Percentiles rank a stretch among this genome's conserved stretches.
phyloP scores from a whole-genome alignment of 176 grass and related monocot species.

The bread wheat (Triticum aestivum) region DNA sequence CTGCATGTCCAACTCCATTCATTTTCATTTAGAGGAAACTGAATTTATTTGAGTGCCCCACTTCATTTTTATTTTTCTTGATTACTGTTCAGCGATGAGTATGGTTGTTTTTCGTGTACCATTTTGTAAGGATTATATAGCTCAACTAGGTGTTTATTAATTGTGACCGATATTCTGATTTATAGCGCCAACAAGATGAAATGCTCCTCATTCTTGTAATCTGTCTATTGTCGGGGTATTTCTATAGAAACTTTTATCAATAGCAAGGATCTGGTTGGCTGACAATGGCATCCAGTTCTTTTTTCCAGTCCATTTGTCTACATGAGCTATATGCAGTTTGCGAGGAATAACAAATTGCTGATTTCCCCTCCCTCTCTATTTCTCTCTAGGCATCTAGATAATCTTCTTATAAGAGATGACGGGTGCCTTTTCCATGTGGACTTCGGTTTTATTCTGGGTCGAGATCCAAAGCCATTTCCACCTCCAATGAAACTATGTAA shows the following conservation, averaged over 20 bases:
- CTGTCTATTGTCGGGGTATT: slow-evolving; percentile 10
- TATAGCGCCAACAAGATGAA: background rate
- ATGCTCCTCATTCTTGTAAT: background rate
- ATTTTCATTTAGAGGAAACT: background rate
- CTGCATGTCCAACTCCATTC: background rate
- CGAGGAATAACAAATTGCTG: slow-evolving; percentile 31
- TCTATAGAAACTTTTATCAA: background rate
- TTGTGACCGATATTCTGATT: background rate
- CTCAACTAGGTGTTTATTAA: background rate
- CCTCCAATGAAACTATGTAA: slow-evolving; percentile 99
- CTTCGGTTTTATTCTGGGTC: slow-evolving; percentile 92
- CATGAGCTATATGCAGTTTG: background rate
- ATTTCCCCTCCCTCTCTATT: slow-evolving; percentile 19
- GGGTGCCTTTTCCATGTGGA: slow-evolving; percentile 96
- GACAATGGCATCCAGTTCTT: slow-evolving; percentile 3
- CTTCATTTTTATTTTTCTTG: background rate
- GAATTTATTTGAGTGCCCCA: background rate
- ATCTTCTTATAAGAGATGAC: slow-evolving; percentile 95
- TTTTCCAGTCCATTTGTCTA: background rate
- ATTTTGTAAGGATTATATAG: slow-evolving; percentile 18
- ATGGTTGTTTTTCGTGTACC: background rate
- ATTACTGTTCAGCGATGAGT: background rate
- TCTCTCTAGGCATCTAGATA: slow-evolving; percentile 84
- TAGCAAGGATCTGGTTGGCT: background rate
- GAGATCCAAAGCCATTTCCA: slow-evolving; percentile 98